Conservation (phyloP, 768 basidiomycete genomes). For the Suillus hirtellus region DNA sequence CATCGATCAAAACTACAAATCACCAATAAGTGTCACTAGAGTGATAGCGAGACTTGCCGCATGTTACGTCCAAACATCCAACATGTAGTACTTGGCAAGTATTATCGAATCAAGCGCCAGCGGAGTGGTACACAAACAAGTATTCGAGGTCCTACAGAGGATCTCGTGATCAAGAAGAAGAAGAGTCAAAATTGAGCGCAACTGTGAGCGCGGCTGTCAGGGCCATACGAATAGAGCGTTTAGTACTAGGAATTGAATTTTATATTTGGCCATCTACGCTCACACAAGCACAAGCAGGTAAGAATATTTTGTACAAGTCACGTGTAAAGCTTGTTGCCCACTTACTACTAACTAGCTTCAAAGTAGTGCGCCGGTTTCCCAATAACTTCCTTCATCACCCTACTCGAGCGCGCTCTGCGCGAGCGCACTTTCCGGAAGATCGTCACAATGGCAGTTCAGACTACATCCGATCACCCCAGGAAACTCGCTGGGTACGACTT, state of each 20-base stretch:
- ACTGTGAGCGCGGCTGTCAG: not conserved
- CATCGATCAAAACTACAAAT: no score
- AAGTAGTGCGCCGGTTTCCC: not conserved
- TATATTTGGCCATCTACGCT: no score
- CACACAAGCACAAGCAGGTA: no score
- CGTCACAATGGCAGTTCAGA: not conserved
- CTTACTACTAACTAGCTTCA: no score
- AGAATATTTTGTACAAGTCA: no score
- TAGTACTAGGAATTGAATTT: no score
- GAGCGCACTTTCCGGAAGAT: not conserved
- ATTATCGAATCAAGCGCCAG: not conserved
- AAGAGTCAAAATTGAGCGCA: not conserved
- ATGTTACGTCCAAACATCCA: no score
- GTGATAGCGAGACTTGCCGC: no score
- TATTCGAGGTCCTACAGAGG: not conserved
- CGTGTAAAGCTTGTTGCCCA: no score
- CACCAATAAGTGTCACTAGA: no score
- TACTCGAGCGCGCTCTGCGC: slow-evolving; percentile 7
- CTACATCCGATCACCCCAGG: not conserved
- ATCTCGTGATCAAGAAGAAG: no score
- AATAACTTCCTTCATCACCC: not conserved
- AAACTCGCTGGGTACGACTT: slow-evolving; percentile 70
- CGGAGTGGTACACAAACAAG: not conserved
- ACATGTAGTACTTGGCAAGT: not conserved
- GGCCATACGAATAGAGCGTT: no score